A percentile compares a stretch with the other conserved stretches of the same genome.
Conservation (phyloP, 2,329 filamentous ascomycete genomes). For the Huntiella moniliformis region DNA sequence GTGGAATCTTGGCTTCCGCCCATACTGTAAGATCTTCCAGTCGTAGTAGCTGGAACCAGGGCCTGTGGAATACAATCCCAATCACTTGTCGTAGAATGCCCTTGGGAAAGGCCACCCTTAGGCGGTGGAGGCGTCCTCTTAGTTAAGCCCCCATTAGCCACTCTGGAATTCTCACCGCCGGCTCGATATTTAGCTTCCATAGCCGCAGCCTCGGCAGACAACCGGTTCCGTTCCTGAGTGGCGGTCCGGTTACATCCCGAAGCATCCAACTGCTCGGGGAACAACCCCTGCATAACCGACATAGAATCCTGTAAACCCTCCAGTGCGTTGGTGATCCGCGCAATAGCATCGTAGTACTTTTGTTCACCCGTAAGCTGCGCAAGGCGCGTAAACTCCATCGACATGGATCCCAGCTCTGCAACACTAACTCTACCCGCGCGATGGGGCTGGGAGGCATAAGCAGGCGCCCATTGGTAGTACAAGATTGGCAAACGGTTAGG, state of each 20-base stretch:
- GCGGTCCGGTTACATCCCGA: constrained; percentile 54
- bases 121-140: not conserved
- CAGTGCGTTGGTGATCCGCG: constrained; percentile 65
- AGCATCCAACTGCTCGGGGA: constrained; percentile 57
- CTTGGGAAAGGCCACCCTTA: not conserved
- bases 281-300: constrained; percentile 59
- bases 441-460: constrained; percentile 42
- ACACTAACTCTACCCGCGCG: constrained; percentile 39
- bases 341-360: constrained; percentile 80
- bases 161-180: not conserved
- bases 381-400: constrained; percentile 75
- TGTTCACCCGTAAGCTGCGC: constrained; percentile 66
- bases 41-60: constrained; percentile 29
- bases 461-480: constrained; percentile 60
- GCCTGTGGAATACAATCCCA: constrained; percentile 39
- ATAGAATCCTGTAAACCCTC: constrained; percentile 51
- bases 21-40: constrained; percentile 35
- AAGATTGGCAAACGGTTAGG: constrained; percentile 82
- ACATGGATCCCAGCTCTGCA: constrained; percentile 61
- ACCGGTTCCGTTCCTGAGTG: constrained; percentile 13
- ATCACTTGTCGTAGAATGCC: not conserved
- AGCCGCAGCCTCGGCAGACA: not conserved
- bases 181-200: constrained; percentile 2
- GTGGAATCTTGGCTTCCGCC: constrained; percentile 51
- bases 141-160: not conserved